phyloP scores from a whole-genome alignment of 805 yeast species.

The Candida xiaguanensis region DNA sequence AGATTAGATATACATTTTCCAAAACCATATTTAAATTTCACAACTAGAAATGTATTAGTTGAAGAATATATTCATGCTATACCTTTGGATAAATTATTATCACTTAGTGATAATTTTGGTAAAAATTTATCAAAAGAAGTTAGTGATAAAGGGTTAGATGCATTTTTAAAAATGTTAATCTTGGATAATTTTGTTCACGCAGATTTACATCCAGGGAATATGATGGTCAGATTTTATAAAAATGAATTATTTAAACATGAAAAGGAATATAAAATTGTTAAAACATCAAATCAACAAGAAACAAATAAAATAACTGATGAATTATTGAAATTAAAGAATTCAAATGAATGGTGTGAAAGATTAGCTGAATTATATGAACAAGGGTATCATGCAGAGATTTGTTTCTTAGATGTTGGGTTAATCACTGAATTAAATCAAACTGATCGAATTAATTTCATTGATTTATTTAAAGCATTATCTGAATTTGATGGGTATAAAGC shows the following conservation, averaged over 20 bases:
- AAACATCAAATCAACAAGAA: conserved; percentile 43
- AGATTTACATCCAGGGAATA: conserved; percentile 95
- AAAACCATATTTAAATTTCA: conserved; percentile 58
- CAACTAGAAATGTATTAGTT: conserved; percentile 70
- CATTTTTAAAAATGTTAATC: conserved; percentile 89
- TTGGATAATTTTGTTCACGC: conserved; percentile 94
- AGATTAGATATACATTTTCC: conserved; percentile 73
- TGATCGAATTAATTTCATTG: conserved; percentile 83
- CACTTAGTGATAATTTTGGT: conserved; percentile 43
- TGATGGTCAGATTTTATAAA: conserved; percentile 68
- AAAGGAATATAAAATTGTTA: conserved; percentile 39
- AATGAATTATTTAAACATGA: conserved; percentile 40
- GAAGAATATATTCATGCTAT: conserved; percentile 85
- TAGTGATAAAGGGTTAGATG: conserved; percentile 81
- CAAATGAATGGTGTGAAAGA: conserved; percentile 41
- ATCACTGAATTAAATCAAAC: conserved; percentile 80
- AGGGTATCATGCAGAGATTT: conserved; percentile 79
- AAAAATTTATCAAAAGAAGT: conserved; percentile 58
- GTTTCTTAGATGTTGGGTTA: conserved; percentile 90
- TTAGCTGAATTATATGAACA: conserved; percentile 46
- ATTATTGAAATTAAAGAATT: conserved; percentile 31
- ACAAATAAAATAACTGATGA: conserved; percentile 43
- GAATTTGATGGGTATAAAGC: conserved; percentile 92
- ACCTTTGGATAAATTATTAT: conserved; percentile 70
- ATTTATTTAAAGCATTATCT: conserved; percentile 81